Evolutionary conservation across 768 basidiomycete genomes (phyloP).

Genomic region (Lactarius psammicola): DNA sequence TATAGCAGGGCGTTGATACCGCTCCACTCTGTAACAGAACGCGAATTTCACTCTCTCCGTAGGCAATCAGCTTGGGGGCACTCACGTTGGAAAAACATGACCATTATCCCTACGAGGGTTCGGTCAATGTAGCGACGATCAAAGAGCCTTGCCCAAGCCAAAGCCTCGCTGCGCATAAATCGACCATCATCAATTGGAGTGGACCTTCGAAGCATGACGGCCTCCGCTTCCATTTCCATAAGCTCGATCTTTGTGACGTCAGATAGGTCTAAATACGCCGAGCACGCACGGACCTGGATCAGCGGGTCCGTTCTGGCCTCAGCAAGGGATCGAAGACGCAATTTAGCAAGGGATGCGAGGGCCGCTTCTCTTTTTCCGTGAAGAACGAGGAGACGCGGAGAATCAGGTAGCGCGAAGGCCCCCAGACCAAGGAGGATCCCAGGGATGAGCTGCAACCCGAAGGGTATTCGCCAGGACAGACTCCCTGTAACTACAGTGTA

Average conservation of each 20-base stretch:
- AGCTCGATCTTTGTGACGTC: slow-evolving; percentile 55
- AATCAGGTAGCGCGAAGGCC: slow-evolving; percentile 56
- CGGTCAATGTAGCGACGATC: slow-evolving; percentile 51
- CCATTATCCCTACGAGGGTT: slow-evolving; percentile 65
- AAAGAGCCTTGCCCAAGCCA: slow-evolving; percentile 60
- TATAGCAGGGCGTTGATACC: slow-evolving; percentile 85
- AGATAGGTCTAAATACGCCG: not conserved
- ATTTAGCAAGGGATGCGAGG: slow-evolving; percentile 50
- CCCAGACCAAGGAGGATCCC: slow-evolving; percentile 65
- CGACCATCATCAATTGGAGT: slow-evolving; percentile 31
- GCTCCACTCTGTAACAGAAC: slow-evolving; percentile 62
- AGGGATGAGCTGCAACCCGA: slow-evolving; percentile 68
- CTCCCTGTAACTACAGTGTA: slow-evolving; percentile 54
- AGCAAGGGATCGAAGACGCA: slow-evolving; percentile 49
- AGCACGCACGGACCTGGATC: slow-evolving; percentile 41
- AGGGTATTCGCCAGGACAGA: slow-evolving; percentile 74
- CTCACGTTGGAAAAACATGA: slow-evolving; percentile 85
- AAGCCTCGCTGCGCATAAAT: slow-evolving; percentile 34
- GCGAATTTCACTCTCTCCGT: not conserved
- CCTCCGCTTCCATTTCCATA: slow-evolving; percentile 73
- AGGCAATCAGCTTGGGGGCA: slow-evolving; percentile 15
- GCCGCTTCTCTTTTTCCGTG: slow-evolving; percentile 61
- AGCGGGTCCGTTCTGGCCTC: slow-evolving; percentile 51
- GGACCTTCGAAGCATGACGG: slow-evolving; percentile 47
- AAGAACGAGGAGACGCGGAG: slow-evolving; percentile 57